Percentiles rank a stretch among this genome's conserved stretches.
Evolutionary conservation across 306 rosid genomes (phyloP).

Genomic region (Luffa acutangula): DNA sequence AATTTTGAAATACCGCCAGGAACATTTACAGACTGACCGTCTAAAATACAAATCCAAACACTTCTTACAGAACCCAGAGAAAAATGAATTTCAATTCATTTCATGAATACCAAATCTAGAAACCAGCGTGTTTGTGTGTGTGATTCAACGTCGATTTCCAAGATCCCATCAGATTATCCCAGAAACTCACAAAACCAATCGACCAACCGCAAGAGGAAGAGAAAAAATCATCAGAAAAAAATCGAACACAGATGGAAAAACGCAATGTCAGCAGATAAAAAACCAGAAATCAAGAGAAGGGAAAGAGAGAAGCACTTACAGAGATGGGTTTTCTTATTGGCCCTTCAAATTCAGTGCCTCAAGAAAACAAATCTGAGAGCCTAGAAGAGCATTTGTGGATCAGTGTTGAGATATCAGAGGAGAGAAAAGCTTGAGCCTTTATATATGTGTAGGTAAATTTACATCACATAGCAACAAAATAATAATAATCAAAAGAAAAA

Average conservation of each 20-base stretch:
- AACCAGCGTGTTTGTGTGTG: neutral
- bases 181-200: neutral
- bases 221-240: neutral
- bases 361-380: constrained; percentile 30
- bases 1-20: neutral
- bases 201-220: neutral
- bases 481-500: neutral
- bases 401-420: neutral
- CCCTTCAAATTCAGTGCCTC: neutral
- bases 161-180: neutral
- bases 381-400: constrained; percentile 15
- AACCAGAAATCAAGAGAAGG: neutral
- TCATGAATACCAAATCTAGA: neutral
- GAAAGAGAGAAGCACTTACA: constrained; percentile 20
- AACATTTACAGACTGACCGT: neutral
- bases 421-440: constrained; percentile 10
- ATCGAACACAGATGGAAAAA: neutral
- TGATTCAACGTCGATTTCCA: neutral
- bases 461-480: neutral
- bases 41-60: neutral
- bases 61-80: neutral
- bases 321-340: constrained; percentile 10
- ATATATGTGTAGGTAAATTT: constrained; percentile 1
- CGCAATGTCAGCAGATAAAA: constrained; percentile 4
- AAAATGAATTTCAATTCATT: neutral